Evolutionary conservation across 1,139 yeast species (phyloP).

Genomic region (Yamadazyma aaseri): DNA sequence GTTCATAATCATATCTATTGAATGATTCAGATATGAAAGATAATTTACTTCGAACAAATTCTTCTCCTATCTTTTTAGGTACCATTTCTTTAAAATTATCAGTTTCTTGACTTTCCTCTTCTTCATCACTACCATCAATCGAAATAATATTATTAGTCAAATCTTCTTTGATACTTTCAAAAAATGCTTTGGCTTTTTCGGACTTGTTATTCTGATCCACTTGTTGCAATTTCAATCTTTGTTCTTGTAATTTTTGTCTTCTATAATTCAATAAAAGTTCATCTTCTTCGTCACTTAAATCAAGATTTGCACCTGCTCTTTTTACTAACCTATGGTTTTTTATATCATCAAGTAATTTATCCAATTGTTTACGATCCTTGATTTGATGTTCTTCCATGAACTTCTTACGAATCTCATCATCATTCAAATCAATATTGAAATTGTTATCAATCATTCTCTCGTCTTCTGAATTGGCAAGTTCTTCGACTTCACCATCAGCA

Average conservation of each 20-base stretch:
- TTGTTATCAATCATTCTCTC: conserved; percentile 81
- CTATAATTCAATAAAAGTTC: conserved; percentile 54
- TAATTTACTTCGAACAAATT: conserved; percentile 60
- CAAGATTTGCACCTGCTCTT: conserved; percentile 58
- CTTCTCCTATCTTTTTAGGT: conserved; percentile 37
- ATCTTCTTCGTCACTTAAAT: conserved; percentile 66
- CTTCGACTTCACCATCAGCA: conserved; percentile 69
- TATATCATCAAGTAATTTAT: conserved; percentile 75
- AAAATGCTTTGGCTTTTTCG: conserved; percentile 71
- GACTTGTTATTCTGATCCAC: conserved; percentile 48
- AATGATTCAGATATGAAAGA: conserved; percentile 54
- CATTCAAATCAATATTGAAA: conserved; percentile 56
- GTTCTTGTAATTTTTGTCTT: conserved; percentile 52
- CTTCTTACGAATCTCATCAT: conserved; percentile 58
- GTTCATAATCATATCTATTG: conserved; percentile 31
- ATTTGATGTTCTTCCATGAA: conserved; percentile 68
- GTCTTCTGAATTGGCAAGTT: conserved; percentile 66
- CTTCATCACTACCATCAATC: conserved; percentile 30
- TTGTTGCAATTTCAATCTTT: conserved; percentile 54
- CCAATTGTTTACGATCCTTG: conserved; percentile 69
- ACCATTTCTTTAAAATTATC: conserved; percentile 20
- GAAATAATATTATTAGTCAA: conserved; percentile 15
- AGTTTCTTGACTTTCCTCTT: conserved; percentile 19
- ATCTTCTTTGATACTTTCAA: conserved; percentile 63
- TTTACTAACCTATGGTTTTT: conserved; percentile 79